Percentiles rank a stretch among this genome's conserved stretches.
Conservation (phyloP, 1,284 basidiomycete species). For the Apiotrichum laibachii region DNA sequence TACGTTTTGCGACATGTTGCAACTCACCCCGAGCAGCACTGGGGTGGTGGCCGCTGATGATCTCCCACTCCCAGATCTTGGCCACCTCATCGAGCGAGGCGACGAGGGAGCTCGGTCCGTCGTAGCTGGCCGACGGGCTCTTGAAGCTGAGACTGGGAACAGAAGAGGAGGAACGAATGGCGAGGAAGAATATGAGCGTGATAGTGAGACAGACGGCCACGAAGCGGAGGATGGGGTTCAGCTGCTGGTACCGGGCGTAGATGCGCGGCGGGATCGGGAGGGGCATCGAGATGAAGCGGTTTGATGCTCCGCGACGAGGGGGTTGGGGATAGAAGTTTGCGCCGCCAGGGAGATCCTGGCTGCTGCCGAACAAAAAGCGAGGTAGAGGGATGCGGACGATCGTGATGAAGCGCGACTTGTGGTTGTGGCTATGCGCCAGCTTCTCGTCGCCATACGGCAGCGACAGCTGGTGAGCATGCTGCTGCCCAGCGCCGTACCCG, state of each 20-base stretch:
- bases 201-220: constrained; percentile 55
- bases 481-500: too few relatives aligned
- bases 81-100: constrained; percentile 72
- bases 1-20: neutral
- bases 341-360: too few relatives aligned
- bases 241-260: constrained; percentile 52
- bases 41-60: constrained; percentile 85
- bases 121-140: too few relatives aligned
- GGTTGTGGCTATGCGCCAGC: too few relatives aligned
- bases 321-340: constrained; percentile 9
- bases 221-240: constrained; percentile 58
- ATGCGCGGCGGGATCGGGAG: constrained; percentile 65
- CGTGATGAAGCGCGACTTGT: constrained; percentile 20
- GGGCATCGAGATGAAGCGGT: constrained; percentile 31
- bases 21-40: constrained; percentile 69
- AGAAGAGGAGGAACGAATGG: constrained; percentile 29
- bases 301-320: constrained; percentile 14
- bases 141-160: too few relatives aligned
- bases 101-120: constrained; percentile 60
- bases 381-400: constrained; percentile 46
- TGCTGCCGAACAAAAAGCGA: constrained; percentile 22
- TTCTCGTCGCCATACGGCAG: too few relatives aligned
- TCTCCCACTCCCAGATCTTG: constrained; percentile 90
- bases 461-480: neutral
- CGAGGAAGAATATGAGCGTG: constrained; percentile 53